Base-by-base conservation (phyloP, 441 rosid genomes). In the Isatis lusitanica region DNA sequence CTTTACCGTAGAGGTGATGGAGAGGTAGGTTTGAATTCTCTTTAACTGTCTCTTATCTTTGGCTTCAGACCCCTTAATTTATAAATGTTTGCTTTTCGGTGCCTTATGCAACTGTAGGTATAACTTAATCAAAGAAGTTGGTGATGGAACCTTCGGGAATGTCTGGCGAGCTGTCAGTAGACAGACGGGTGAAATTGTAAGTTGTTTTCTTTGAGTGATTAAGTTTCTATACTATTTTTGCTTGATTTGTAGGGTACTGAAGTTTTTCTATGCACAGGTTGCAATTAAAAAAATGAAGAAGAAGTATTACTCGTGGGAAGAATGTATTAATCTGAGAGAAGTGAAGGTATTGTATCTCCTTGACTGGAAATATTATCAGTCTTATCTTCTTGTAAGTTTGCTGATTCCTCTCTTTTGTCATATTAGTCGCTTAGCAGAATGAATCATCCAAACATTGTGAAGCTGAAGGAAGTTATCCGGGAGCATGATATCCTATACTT, bases 91-190 rank as follows among this genome's bases (percentile, higher is more conserved):
- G 26, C 50, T 40, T 70, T 10, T 18, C 40, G 26, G 56, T 73
- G 53, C 7, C 59, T 6, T 76, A 10, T 68, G 68, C 46, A 58
- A 60, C 31, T 65, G 30, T 63, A 94, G 99, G 89, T 93, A 92
- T 87, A 86, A 83, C 74, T 82, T 95, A 74, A 86, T 86, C 60
- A 91, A 87, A 85, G 98, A 92, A 83, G 94, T 93, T 78, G 99
- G 99, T 62, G 97, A 91, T 74, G 99, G 98, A 74, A 91, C 98
- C n/a, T 95, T 95, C 86, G 99, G 98, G 78, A 90, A 80, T 81
- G 98, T 95, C 51, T 95, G 96, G 93, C 87, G 90, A 71, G 98
- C 96, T 39, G 81, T 88, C 76, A 80, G 85, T 80, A 91, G 84
- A 83, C 88, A 79, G 63, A 84, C 96, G 71, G 94, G 96, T 77